Conservation (phyloP, 441 rosid genomes). For the Erodium texanum region DNA sequence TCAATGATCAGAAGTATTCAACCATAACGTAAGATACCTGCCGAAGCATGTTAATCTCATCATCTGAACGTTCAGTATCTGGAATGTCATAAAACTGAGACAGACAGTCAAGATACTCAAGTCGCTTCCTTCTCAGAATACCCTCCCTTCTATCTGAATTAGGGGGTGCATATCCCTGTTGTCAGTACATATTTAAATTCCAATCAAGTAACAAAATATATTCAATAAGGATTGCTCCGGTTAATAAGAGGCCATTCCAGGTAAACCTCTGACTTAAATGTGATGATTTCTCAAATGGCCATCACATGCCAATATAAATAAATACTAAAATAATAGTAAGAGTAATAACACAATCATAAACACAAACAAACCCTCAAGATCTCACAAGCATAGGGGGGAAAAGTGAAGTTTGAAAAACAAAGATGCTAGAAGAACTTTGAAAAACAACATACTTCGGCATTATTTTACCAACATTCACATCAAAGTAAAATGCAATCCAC, state of each 20-base stretch:
- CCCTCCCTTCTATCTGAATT: slow-evolving; percentile 99
- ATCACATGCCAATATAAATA: neutral
- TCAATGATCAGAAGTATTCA: slow-evolving; percentile 11
- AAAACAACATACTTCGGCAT: neutral
- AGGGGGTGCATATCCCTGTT: slow-evolving; percentile 99
- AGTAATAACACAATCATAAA: neutral
- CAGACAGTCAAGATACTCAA: slow-evolving; percentile 91
- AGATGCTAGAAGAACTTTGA: neutral
- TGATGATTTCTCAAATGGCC: neutral
- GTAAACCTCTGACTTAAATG: neutral
- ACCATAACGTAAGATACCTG: slow-evolving; percentile 44
- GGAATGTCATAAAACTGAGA: slow-evolving; percentile 90
- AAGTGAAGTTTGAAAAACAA: neutral
- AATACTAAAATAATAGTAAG: neutral
- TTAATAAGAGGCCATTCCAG: slow-evolving; percentile 9
- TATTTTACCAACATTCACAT: neutral
- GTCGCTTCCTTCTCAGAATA: slow-evolving; percentile 78
- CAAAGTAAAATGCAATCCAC: neutral
- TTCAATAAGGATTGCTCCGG: slow-evolving; percentile 9
- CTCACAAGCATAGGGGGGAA: neutral
- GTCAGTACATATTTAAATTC: slow-evolving; percentile 72
- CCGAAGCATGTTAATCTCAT: slow-evolving; percentile 93
- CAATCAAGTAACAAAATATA: slow-evolving; percentile 25
- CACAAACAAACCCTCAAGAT: neutral
- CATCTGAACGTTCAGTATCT: slow-evolving; percentile 89